These are phyloP conservation scores for Leccinum pellstonianum DNA, from an alignment of 768 basidiomycete genomes.

Conservation along the genomic window DNA sequence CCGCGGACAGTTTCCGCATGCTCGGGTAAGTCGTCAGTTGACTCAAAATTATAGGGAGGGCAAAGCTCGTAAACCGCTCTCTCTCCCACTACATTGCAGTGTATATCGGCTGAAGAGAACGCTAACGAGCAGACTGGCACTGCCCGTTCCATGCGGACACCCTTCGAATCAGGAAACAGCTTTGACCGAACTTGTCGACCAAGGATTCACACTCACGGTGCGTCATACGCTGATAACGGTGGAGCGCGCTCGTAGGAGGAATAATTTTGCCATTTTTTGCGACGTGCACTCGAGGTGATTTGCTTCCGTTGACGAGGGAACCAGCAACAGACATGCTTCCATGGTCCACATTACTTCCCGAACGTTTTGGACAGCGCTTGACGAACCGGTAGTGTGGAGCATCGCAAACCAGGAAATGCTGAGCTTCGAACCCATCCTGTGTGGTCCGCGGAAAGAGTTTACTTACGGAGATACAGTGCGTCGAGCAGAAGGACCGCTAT, in stretches of 20 bases:
- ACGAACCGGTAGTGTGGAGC: slow-evolving; percentile 7
- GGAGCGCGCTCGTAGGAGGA: slow-evolving; percentile 3
- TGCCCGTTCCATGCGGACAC: not conserved
- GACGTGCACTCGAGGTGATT: not conserved
- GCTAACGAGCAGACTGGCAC: not conserved
- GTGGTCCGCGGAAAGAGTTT: not conserved
- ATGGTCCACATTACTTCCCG: slow-evolving; percentile 1
- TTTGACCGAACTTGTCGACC: slow-evolving; percentile 6
- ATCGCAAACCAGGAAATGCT: slow-evolving; percentile 9
- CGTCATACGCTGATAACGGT: slow-evolving; percentile 6
- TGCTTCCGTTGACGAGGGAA: slow-evolving; percentile 5
- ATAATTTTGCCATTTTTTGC: slow-evolving; percentile 5
- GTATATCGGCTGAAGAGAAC: not conserved
- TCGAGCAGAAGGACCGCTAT: not conserved
- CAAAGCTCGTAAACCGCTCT: not conserved
- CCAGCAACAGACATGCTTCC: slow-evolving; percentile 4
- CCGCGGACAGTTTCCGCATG: not conserved
- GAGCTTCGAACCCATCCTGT: slow-evolving; percentile 6
- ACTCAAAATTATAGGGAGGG: not conserved
- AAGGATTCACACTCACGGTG: not conserved
- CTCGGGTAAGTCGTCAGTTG: slow-evolving; percentile 3
- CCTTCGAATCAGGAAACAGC: slow-evolving; percentile 1
- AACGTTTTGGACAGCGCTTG: slow-evolving; percentile 4
- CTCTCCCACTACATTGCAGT: not conserved
- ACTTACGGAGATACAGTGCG: not conserved